Conservation (phyloP, 805 yeast species). For the Naumovozyma castellii region DNA sequence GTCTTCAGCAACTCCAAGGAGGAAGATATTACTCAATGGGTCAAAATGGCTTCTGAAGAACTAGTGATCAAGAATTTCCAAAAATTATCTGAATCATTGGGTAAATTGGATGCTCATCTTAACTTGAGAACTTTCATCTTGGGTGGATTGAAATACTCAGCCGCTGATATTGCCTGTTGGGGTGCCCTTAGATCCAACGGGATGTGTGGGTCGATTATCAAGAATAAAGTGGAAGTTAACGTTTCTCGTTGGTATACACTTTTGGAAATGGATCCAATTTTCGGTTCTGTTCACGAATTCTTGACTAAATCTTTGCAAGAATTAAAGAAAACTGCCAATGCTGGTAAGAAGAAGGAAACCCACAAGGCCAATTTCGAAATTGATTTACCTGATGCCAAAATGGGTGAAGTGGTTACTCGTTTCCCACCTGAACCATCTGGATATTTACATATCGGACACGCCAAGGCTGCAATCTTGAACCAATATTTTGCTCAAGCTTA, state of each 20-base stretch:
- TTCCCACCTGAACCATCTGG: slow-evolving; percentile 99
- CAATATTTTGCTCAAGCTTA: slow-evolving; percentile 93
- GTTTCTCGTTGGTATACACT: slow-evolving; percentile 88
- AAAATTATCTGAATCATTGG: slow-evolving; percentile 67
- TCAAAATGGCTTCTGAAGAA: slow-evolving; percentile 54
- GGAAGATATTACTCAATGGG: slow-evolving; percentile 49
- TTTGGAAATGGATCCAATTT: slow-evolving; percentile 55
- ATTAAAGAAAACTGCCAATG: slow-evolving; percentile 58
- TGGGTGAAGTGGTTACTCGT: slow-evolving; percentile 95
- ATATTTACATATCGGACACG: slow-evolving; percentile 95
- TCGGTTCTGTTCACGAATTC: slow-evolving; percentile 60
- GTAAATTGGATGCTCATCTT: slow-evolving; percentile 70
- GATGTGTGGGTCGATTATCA: slow-evolving; percentile 82
- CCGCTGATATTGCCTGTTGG: slow-evolving; percentile 86
- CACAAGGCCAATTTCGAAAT: slow-evolving; percentile 95
- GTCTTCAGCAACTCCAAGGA: slow-evolving; percentile 25
- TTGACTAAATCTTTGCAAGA: slow-evolving; percentile 64
- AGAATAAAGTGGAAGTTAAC: slow-evolving; percentile 74
- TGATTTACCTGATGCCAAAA: slow-evolving; percentile 80
- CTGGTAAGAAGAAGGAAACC: slow-evolving; percentile 65
- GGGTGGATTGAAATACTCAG: slow-evolving; percentile 51
- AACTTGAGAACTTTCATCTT: slow-evolving; percentile 73
- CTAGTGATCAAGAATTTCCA: slow-evolving; percentile 80
- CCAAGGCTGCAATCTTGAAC: slow-evolving; percentile 93
- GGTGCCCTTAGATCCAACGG: slow-evolving; percentile 90